Conservation (phyloP, 805 yeast species). For the Candida quercuum region DNA sequence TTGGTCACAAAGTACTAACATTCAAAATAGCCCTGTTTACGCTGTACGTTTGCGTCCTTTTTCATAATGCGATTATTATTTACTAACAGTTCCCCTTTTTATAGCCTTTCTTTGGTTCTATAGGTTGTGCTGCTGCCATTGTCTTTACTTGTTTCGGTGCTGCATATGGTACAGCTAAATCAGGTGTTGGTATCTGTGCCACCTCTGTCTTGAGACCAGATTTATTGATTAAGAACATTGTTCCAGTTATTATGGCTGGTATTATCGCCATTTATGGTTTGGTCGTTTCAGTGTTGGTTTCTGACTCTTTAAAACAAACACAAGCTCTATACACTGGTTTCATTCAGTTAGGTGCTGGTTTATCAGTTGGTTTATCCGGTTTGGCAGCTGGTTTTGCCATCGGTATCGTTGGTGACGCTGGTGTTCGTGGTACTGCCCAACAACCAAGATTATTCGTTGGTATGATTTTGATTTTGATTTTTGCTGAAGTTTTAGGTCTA, state of each 20-base stretch:
- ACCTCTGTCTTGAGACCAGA: slow-evolving; percentile 98
- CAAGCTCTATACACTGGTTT: slow-evolving; percentile 96
- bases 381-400: slow-evolving; percentile 98
- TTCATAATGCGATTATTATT: slow-evolving; percentile 1
- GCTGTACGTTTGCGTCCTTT: slow-evolving; percentile 37
- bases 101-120: slow-evolving; percentile 94
- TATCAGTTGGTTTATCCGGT: slow-evolving; percentile 95
- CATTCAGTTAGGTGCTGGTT: slow-evolving; percentile 97
- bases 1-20: no score
- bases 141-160: slow-evolving; percentile 99
- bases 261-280: slow-evolving; percentile 97
- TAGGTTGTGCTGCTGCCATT: slow-evolving; percentile 99
- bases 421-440: slow-evolving; percentile 97
- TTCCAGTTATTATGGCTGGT: slow-evolving; percentile 99
- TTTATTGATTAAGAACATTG: slow-evolving; percentile 84
- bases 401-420: slow-evolving; percentile 99
- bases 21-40: slow-evolving; percentile 52
- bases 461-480: slow-evolving; percentile 96
- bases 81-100: slow-evolving; percentile 18
- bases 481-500: slow-evolving; percentile 97
- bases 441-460: slow-evolving; percentile 98
- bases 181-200: slow-evolving; percentile 99
- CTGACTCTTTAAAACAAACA: slow-evolving; percentile 81
- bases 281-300: slow-evolving; percentile 91
- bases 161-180: slow-evolving; percentile 97